A percentile compares a stretch with the other conserved stretches of the same genome.
Conservation (phyloP, 2,329 filamentous ascomycete species). For the Onygenales sp. region DNA sequence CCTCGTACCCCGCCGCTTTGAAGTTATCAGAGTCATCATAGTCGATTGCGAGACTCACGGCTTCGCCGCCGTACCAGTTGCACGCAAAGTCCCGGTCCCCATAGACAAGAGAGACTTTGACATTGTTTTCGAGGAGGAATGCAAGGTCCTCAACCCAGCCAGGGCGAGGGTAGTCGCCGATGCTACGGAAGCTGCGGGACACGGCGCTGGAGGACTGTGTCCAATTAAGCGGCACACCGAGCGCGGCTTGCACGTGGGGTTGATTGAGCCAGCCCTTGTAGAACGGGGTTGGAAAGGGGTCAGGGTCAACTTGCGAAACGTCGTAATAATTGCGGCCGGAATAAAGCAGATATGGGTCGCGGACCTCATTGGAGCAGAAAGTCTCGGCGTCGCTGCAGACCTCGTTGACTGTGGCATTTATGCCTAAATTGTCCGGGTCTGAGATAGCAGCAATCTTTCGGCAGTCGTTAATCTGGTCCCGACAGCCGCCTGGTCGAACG, state of each 20-base stretch:
- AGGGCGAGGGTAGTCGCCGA: slow-evolving; percentile 40
- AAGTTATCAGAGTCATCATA: slow-evolving; percentile 38
- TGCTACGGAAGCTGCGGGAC: slow-evolving; percentile 34
- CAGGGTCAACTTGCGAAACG: slow-evolving; percentile 41
- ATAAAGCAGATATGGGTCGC: slow-evolving; percentile 33
- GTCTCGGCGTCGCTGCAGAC: slow-evolving; percentile 36
- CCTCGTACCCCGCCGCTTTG: slow-evolving; percentile 40
- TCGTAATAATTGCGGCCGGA: slow-evolving; percentile 48
- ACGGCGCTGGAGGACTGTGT: slow-evolving; percentile 38
- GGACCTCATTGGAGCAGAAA: slow-evolving; percentile 33
- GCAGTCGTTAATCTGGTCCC: slow-evolving; percentile 45
- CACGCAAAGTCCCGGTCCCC: slow-evolving; percentile 46
- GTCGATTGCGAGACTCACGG: slow-evolving; percentile 40
- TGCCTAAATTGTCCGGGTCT: slow-evolving; percentile 42
- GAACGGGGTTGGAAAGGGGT: slow-evolving; percentile 46
- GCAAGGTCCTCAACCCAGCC: slow-evolving; percentile 26
- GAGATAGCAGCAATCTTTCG: slow-evolving; percentile 35
- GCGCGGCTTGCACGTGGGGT: slow-evolving; percentile 45
- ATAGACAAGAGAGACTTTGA: slow-evolving; percentile 43
- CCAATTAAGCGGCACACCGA: slow-evolving; percentile 54
- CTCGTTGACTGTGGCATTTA: slow-evolving; percentile 36
- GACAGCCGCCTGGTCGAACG: slow-evolving; percentile 41
- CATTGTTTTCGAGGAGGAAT: slow-evolving; percentile 40
- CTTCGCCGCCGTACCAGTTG: slow-evolving; percentile 50
- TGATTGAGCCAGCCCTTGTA: slow-evolving; percentile 49